Evolutionary conservation across 2,329 filamentous ascomycete genomes (phyloP), one percentile per base, ranked within the genome.

Genomic region (Diaporthe longicolla): DNA sequence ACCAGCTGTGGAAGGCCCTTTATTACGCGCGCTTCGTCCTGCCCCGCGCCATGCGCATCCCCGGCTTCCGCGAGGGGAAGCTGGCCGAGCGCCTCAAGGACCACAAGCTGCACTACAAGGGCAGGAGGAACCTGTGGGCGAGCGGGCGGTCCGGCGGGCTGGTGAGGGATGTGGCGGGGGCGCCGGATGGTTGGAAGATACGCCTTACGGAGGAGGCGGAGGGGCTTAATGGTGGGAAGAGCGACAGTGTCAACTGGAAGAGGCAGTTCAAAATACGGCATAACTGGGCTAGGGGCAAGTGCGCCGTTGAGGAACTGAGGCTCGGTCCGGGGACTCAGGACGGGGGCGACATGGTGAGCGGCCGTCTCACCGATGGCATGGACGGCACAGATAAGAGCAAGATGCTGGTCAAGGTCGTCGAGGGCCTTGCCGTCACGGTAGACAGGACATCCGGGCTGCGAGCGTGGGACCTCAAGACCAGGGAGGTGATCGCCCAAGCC

Each of bases 1-100:
- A 93, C 0, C 95, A 98, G 81, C 85, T 98, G 73, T 99, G 97
- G 97, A 97, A 96, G 82, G 89, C 89, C 19, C 90, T 95, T 66
- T 99, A 98, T 84, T 98, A 97, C 83, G 88, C 91, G 35, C 92
- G 93, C 76, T 98, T 97, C 83, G 94, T 98, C 40, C 89, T 94
- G 48, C 95, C 95, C 52, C 91, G 95, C 79, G 93, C 93, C 48
- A 89, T 93, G 77, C 91, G 93, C 73, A 91, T 96, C 72, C 93
- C 94, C 0, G 93, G 93, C 29, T 89, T 93, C 72, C 83, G 86
- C 43, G 79, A 84, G 35, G 82, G 84, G 43, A 86, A 40, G 82
- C 59, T 71, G 1, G 45, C 63, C 17, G 71, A 70, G 35, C 24
- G 59, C 37, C 13, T 71, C 82, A 4, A 79, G 82, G 59, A 80